Percentiles rank a stretch among this genome's conserved stretches.
Evolutionary conservation across 306 rosid genomes (phyloP).

Genomic region (Sicyos edulis): DNA sequence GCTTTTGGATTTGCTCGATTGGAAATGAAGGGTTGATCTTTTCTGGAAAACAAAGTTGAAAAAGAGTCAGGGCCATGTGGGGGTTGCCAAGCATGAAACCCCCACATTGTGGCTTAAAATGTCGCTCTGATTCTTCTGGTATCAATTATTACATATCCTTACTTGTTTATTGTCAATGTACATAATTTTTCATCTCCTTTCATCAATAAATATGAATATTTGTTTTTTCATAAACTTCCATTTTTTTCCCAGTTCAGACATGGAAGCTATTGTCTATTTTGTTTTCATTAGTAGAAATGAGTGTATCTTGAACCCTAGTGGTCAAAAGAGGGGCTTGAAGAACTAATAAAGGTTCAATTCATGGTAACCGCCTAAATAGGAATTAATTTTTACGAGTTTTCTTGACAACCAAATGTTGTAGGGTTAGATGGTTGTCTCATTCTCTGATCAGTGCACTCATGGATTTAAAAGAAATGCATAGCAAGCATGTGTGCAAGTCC

Average conservation of each 20-base stretch:
- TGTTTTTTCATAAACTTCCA: background rate
- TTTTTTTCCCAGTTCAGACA: background rate
- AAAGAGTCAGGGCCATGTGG: background rate
- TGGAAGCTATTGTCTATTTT: background rate
- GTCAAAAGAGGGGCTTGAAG: no score
- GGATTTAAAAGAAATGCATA: no score
- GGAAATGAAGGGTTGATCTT: slow-evolving; percentile 51
- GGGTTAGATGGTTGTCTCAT: no score
- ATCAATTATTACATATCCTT: background rate
- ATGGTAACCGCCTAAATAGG: no score
- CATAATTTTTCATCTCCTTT: slow-evolving; percentile 11
- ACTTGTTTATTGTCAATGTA: slow-evolving; percentile 17
- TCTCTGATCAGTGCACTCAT: no score
- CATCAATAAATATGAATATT: slow-evolving; percentile 6
- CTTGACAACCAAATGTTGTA: no score
- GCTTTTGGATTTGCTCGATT: slow-evolving; percentile 88
- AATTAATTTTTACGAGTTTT: no score
- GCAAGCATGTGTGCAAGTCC: background rate
- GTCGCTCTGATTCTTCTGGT: background rate
- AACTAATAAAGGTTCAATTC: no score
- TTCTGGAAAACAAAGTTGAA: background rate
- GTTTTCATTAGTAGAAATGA: background rate
- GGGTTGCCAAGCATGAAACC: background rate
- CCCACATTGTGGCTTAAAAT: background rate
- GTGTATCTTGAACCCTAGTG: no score